Conservation (phyloP, 345 rosid genomes). For the Chamaenerion angustifolium region DNA sequence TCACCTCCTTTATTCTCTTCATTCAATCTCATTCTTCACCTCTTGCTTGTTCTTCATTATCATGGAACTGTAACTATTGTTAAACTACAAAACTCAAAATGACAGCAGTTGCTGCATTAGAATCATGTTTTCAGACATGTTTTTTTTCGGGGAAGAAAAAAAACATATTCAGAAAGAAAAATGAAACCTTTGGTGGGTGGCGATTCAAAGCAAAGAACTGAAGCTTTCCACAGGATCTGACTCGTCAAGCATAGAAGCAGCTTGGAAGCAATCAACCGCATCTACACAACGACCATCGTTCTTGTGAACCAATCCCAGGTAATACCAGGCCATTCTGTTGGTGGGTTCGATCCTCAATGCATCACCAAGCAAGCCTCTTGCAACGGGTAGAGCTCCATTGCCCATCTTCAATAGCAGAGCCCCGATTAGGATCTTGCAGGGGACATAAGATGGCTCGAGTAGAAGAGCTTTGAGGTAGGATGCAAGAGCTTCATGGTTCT, state of each 20-base stretch:
- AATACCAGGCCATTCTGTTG: slow-evolving; percentile 71
- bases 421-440: slow-evolving; percentile 52
- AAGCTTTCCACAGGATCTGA: slow-evolving; percentile 85
- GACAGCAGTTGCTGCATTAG: too few relatives aligned
- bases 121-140: too few relatives aligned
- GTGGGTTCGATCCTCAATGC: slow-evolving; percentile 85
- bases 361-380: slow-evolving; percentile 74
- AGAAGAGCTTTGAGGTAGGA: slow-evolving; percentile 45
- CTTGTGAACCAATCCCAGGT: slow-evolving; percentile 69
- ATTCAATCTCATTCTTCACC: too few relatives aligned
- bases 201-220: slow-evolving; percentile 37
- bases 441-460: slow-evolving; percentile 51
- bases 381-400: slow-evolving; percentile 49
- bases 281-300: slow-evolving; percentile 77
- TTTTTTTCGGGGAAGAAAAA: too few relatives aligned
- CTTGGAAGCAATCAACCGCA: slow-evolving; percentile 85
- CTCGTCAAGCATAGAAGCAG: slow-evolving; percentile 90
- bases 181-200: too few relatives aligned
- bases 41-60: too few relatives aligned
- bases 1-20: too few relatives aligned
- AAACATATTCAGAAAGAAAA: too few relatives aligned
- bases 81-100: too few relatives aligned
- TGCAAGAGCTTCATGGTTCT: slow-evolving; percentile 36
- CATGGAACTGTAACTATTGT: too few relatives aligned
- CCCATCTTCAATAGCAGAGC: slow-evolving; percentile 44